phyloP scores from a whole-genome alignment of 768 basidiomycete species.

The Leucogyrophana mollusca region DNA sequence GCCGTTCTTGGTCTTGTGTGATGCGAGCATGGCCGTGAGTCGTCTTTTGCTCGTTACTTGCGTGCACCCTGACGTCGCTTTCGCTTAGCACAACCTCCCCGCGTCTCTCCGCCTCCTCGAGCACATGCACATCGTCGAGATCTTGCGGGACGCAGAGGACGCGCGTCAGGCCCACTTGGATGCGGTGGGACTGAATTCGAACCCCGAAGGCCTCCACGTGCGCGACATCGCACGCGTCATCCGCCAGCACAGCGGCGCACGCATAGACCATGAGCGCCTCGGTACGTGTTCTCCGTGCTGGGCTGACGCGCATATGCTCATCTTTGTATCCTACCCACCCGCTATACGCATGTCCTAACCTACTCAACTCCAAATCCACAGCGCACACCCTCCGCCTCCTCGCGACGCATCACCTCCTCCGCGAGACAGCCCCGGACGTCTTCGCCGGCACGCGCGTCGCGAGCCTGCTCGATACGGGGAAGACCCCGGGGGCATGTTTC shows the following conservation, averaged over 20 bases:
- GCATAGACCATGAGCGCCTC: slow-evolving; percentile 1
- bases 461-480: slow-evolving; percentile 67
- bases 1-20: slow-evolving; percentile 72
- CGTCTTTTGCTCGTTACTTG: slow-evolving; percentile 1
- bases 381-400: slow-evolving; percentile 75
- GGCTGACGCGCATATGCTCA: neutral
- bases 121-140: slow-evolving; percentile 67
- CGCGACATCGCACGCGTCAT: slow-evolving; percentile 22
- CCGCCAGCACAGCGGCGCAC: neutral
- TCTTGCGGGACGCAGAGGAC: slow-evolving; percentile 63
- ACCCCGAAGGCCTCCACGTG: slow-evolving; percentile 28
- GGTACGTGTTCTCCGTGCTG: neutral
- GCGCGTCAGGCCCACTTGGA: too few species aligned
- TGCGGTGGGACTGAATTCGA: too few species aligned
- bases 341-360: neutral
- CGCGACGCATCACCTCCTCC: slow-evolving; percentile 75
- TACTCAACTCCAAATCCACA: slow-evolving; percentile 29
- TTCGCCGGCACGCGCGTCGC: slow-evolving; percentile 74
- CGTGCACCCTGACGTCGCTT: too few species aligned
- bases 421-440: slow-evolving; percentile 66
- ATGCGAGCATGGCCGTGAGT: slow-evolving; percentile 69
- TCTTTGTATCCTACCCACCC: too few species aligned
- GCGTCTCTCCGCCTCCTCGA: slow-evolving; percentile 74
- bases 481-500: slow-evolving; percentile 47
- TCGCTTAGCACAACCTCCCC: slow-evolving; percentile 64